Conservation (phyloP, 345 rosid species). For the Euphorbia lathyris region DNA sequence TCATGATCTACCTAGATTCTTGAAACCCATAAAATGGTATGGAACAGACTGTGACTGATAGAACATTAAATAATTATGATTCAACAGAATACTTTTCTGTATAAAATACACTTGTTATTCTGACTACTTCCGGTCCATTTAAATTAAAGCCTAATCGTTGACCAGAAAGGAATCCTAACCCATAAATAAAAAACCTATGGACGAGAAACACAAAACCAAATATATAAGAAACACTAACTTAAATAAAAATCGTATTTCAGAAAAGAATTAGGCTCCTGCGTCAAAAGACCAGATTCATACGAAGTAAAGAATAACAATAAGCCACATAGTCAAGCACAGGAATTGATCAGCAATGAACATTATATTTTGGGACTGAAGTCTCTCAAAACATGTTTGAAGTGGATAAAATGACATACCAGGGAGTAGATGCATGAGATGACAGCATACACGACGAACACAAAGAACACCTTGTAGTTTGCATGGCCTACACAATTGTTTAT, state of each 20-base stretch:
- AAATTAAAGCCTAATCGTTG: background rate
- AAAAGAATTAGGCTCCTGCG: background rate
- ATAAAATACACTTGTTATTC: too few relatives aligned
- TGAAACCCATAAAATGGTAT: too few relatives aligned
- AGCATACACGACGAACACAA: constrained; percentile 70
- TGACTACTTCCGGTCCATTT: too few relatives aligned
- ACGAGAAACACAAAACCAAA: background rate
- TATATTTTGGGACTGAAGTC: background rate
- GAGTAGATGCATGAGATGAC: constrained; percentile 72
- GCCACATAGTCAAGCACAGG: background rate
- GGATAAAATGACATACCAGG: constrained; percentile 48
- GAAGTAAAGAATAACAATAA: background rate
- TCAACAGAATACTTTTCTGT: background rate
- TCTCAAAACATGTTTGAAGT: background rate
- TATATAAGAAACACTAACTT: background rate
- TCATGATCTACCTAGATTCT: too few relatives aligned
- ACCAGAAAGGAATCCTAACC: background rate
- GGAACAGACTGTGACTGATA: background rate
- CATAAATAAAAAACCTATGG: background rate
- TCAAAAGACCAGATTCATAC: background rate
- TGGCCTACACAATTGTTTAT: constrained; percentile 94
- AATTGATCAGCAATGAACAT: background rate
- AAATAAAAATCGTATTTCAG: background rate
- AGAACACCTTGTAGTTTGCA: constrained; percentile 88
- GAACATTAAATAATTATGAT: background rate